phyloP scores from a whole-genome alignment of 345 rosid genomes.

The Bruguiera parviflora region DNA sequence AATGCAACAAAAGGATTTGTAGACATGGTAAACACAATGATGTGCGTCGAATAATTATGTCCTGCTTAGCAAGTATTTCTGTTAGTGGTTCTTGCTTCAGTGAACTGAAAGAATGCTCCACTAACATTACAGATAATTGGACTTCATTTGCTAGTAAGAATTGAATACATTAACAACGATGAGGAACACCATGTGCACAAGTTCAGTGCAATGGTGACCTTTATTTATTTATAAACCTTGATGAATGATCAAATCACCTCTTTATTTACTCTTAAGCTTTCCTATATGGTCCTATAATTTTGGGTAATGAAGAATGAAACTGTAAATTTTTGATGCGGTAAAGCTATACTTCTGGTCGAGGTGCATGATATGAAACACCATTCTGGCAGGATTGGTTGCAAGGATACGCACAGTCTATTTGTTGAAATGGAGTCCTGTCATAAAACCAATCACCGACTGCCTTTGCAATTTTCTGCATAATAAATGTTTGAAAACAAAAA shows the following conservation, averaged over 20 bases:
- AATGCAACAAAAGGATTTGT: too few species aligned
- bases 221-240: conserved; percentile 40
- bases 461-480: conserved; percentile 67
- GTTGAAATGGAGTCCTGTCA: conserved; percentile 57
- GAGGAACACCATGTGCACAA: conserved; percentile 42
- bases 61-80: neutral
- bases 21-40: too few species aligned
- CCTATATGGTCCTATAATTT: neutral
- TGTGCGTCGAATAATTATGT: neutral
- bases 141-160: conserved; percentile 19
- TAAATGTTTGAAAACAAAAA: neutral
- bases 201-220: conserved; percentile 36
- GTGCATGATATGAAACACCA: conserved; percentile 34
- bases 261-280: conserved; percentile 6
- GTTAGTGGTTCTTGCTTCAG: neutral
- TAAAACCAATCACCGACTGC: conserved; percentile 94
- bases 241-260: conserved; percentile 27
- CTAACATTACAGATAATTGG: neutral
- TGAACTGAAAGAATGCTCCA: neutral
- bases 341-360: conserved; percentile 38
- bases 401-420: conserved; percentile 89
- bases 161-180: conserved; percentile 22
- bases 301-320: conserved; percentile 8
- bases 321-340: neutral
- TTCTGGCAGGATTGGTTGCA: conserved; percentile 92